Evolutionary conservation across 768 basidiomycete genomes (phyloP).

Genomic region (Mycena floridula): DNA sequence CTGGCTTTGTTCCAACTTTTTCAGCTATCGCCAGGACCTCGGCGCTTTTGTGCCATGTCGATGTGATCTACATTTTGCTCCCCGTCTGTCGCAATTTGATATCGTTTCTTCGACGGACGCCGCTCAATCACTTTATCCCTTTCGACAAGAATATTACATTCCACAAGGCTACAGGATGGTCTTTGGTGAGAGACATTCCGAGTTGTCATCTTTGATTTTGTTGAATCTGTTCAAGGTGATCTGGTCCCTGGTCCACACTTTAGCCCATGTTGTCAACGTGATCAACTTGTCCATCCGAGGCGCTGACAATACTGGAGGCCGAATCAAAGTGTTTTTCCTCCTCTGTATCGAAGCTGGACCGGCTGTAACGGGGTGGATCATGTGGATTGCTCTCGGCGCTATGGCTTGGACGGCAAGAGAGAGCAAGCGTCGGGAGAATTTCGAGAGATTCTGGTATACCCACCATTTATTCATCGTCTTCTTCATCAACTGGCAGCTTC

Average conservation of each 20-base stretch:
- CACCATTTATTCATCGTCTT: constrained; percentile 88
- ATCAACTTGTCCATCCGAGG: constrained; percentile 50
- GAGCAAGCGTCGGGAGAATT: constrained; percentile 68
- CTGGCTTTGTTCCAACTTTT: not conserved
- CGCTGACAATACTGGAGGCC: constrained; percentile 46
- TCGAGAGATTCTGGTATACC: constrained; percentile 86
- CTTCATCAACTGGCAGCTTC: constrained; percentile 91
- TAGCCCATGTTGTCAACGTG: constrained; percentile 86
- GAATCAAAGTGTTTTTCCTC: constrained; percentile 59
- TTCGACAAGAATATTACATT: constrained; percentile 92
- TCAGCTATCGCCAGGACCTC: constrained; percentile 81
- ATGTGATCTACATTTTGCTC: constrained; percentile 88
- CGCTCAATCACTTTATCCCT: constrained; percentile 79
- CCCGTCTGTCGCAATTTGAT: constrained; percentile 95
- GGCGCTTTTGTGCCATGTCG: constrained; percentile 85
- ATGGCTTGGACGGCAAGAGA: constrained; percentile 87
- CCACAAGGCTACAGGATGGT: constrained; percentile 89
- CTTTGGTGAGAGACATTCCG: too few species aligned
- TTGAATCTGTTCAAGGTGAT: too few species aligned
- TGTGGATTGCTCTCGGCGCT: constrained; percentile 62
- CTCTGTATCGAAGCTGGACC: constrained; percentile 83
- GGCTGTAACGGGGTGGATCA: constrained; percentile 81
- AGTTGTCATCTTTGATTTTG: too few species aligned
- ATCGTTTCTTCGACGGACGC: constrained; percentile 78
- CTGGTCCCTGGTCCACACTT: constrained; percentile 68